These are phyloP conservation scores for Pelagophyceae sp. DNA, from an alignment of 352 stramenopile species.

Conservation along the genomic window DNA sequence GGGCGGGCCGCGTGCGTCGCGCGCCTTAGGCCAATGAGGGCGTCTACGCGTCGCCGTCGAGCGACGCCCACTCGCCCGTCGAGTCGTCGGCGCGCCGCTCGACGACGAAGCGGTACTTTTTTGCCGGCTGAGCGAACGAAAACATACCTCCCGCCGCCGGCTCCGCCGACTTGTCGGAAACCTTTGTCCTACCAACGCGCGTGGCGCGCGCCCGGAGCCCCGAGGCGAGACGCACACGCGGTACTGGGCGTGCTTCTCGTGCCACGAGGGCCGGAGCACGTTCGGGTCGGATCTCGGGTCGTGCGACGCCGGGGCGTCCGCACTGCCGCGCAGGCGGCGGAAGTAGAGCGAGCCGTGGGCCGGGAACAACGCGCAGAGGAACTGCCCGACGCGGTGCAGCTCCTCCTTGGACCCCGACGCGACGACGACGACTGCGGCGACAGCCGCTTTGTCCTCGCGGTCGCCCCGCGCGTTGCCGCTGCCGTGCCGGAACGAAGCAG, in stretches of 20 bases:
- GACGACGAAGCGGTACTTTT: neutral
- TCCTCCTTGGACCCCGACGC: neutral
- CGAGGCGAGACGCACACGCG: no score
- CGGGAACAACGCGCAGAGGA: constrained; percentile 6
- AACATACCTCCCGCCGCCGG: neutral
- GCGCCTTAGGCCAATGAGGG: no score
- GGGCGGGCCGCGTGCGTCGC: no score
- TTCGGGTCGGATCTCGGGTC: neutral
- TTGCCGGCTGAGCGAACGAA: neutral
- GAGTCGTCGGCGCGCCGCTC: neutral
- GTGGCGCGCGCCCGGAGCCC: no score
- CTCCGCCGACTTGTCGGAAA: neutral
- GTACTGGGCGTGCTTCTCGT: constrained; percentile 3
- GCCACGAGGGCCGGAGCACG: neutral
- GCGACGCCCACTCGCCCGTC: neutral
- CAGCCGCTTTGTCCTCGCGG: neutral
- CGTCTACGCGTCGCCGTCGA: neutral
- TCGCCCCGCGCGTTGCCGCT: neutral
- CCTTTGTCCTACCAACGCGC: no score
- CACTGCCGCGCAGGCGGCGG: neutral
- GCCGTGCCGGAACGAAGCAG: neutral
- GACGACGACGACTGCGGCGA: neutral
- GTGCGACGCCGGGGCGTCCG: neutral
- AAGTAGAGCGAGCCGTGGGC: neutral
- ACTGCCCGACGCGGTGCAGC: neutral